phyloP scores from a whole-genome alignment of 306 rosid genomes.

The Sesbania bispinosa region DNA sequence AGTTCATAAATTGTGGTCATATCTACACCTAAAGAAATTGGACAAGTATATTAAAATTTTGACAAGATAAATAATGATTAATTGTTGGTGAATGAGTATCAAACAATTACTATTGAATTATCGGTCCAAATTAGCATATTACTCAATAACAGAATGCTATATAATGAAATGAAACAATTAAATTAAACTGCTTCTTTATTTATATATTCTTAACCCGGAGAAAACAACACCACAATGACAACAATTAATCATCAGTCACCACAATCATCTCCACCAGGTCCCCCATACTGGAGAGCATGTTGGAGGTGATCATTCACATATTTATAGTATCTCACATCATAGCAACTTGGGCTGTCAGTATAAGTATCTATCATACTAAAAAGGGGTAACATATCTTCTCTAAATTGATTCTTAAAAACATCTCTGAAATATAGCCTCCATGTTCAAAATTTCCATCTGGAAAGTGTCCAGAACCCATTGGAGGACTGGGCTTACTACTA shows the following conservation, averaged over 20 bases:
- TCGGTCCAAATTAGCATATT: too few species aligned
- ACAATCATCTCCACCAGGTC: slow-evolving; percentile 20
- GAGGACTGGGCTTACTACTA: background rate
- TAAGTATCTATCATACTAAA: background rate
- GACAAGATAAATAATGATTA: too few species aligned
- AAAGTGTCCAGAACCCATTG: slow-evolving; percentile 6
- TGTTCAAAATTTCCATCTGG: background rate
- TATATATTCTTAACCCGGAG: background rate
- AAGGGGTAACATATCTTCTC: background rate
- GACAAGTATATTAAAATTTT: too few species aligned
- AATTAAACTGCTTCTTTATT: background rate
- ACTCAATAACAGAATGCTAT: too few species aligned
- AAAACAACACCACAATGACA: background rate
- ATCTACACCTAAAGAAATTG: too few species aligned
- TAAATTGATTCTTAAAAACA: background rate
- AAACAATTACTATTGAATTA: too few species aligned
- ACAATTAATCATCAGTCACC: background rate
- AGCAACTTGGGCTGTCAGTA: background rate
- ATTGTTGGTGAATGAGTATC: too few species aligned
- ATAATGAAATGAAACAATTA: too few species aligned
- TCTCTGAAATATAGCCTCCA: background rate
- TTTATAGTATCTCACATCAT: background rate
- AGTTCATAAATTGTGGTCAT: too few species aligned
- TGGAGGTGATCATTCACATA: background rate
- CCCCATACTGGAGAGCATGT: background rate